A percentile compares a stretch with the other conserved stretches of the same genome.
Conservation (phyloP, 805 yeast species). For the Saccharomycopsis capsularis region DNA sequence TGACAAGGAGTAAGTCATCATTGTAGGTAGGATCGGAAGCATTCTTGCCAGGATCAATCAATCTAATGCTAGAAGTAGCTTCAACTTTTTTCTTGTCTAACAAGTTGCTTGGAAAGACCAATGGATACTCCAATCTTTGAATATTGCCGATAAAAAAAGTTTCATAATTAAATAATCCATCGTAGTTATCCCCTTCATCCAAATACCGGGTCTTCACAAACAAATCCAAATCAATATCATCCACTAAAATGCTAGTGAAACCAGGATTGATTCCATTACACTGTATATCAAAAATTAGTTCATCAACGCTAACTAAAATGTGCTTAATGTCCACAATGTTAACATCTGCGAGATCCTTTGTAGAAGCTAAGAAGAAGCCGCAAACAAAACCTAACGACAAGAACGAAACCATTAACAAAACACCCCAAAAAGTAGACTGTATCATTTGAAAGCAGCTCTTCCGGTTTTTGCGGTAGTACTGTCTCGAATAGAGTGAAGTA, state of each 20-base stretch:
- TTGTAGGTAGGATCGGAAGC: constrained; percentile 25
- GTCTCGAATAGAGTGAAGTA: background rate
- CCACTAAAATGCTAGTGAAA: constrained; percentile 56
- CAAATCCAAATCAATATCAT: constrained; percentile 68
- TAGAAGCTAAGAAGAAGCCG: constrained; percentile 81
- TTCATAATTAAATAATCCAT: constrained; percentile 30
- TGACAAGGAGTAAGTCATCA: constrained; percentile 11
- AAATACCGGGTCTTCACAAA: constrained; percentile 57
- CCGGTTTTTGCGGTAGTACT: constrained; percentile 3
- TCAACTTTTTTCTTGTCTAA: constrained; percentile 47
- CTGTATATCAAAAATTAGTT: constrained; percentile 68
- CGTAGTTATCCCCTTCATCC: constrained; percentile 18
- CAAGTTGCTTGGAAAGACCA: constrained; percentile 71
- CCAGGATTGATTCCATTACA: constrained; percentile 87
- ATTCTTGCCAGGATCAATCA: constrained; percentile 62
- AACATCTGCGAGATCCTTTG: constrained; percentile 71
- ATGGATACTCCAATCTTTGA: constrained; percentile 57
- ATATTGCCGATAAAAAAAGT: constrained; percentile 76
- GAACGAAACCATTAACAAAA: constrained; percentile 39
- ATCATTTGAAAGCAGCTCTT: constrained; percentile 17
- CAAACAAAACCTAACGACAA: constrained; percentile 66
- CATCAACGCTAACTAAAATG: constrained; percentile 75
- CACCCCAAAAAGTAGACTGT: constrained; percentile 29
- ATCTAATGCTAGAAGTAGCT: constrained; percentile 64
- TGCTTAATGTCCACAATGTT: constrained; percentile 56